These are phyloP conservation scores for Fusarium tricinctum DNA, from an alignment of 2,329 filamentous ascomycete species.

Conservation along the genomic window DNA sequence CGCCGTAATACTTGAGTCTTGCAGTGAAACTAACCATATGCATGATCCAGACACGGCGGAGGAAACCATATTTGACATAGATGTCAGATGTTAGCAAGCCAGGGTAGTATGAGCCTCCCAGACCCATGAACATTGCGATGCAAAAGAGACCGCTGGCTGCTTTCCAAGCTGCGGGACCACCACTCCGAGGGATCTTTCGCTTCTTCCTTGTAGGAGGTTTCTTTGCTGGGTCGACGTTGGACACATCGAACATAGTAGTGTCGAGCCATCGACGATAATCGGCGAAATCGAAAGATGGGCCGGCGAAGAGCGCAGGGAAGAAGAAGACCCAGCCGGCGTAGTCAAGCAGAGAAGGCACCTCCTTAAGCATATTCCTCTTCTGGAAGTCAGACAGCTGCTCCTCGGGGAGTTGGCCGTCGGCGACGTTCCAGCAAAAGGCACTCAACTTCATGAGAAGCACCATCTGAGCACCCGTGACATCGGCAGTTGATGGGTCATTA, in stretches of 20 bases:
- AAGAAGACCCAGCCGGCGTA: constrained; percentile 94
- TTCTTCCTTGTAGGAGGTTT: constrained; percentile 89
- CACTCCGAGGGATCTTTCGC: constrained; percentile 92
- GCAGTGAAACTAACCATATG: constrained; percentile 87
- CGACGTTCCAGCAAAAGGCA: constrained; percentile 98
- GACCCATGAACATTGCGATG: constrained; percentile 82
- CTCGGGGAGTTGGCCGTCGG: constrained; percentile 86
- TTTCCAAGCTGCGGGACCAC: constrained; percentile 85
- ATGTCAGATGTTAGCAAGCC: constrained; percentile 73
- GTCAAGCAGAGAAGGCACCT: constrained; percentile 83
- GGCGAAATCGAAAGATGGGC: constrained; percentile 93
- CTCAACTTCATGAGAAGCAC: constrained; percentile 97
- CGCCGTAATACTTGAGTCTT: constrained; percentile 95
- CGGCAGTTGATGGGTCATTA: constrained; percentile 75
- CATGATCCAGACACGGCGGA: constrained; percentile 81
- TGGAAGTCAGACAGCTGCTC: constrained; percentile 88
- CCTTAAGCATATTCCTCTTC: constrained; percentile 80
- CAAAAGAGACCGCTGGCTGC: constrained; percentile 79
- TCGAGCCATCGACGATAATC: constrained; percentile 95
- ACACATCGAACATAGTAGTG: constrained; percentile 91
- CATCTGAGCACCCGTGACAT: constrained; percentile 98
- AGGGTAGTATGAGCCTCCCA: constrained; percentile 76
- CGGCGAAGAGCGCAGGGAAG: constrained; percentile 90
- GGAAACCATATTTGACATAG: constrained; percentile 77
- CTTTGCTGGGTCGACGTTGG: constrained; percentile 85